Base-by-base conservation (phyloP, 108 stramenopile genomes). In the Pseudonitzschia delicatissima region DNA sequence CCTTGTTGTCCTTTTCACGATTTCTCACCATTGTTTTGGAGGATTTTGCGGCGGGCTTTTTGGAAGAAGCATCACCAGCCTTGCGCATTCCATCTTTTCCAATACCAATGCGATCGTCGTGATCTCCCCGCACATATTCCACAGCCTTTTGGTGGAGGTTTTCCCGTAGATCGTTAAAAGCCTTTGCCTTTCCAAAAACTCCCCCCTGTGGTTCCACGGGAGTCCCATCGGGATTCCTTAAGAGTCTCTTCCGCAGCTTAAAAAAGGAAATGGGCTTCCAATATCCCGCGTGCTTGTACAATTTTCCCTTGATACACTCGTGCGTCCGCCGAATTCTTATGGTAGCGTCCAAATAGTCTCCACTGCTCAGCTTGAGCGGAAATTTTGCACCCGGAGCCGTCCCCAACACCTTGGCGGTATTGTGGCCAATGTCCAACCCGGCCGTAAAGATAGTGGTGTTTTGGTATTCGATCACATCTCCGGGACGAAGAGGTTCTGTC, bases 401-500 rank as follows among this genome's bases (percentile, higher is more conserved):
- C 37, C 21, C 20, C 20, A 48, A 23, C 21, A 48, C 20, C 21
- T 18, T 48, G 20, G 47, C 47, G 21, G 20, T 48, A 23, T 18
- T 21, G 37, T 62, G 33, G 0, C 84, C 85, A 11, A 79, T 67
- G 44, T 49, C 42, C 44, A 78, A 81, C 18, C 88, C 88, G 18
- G 77, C 66, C 5, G 79, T 76, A 79, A 62, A 83, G 9, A 85
- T 70, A 8, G 12, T 36, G 9, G 83, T 81, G 74, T 65, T 74
- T 40, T 67, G 81, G 62, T 83, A 90, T 49, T 79, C 65, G 48
- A 90, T 83, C 28, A 82, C 80, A 71, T 90, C 88, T 1, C 88
- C 86, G 25, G 82, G 77, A 5, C 82, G 81, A 4, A 90, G 73
- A 21, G 84, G 83, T 60, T 90, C 88, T 6, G 47, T 6, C 21